These are phyloP conservation scores for Coemansia erecta DNA, from an alignment of 192 early-diverging fungal genomes.

Conservation along the genomic window DNA sequence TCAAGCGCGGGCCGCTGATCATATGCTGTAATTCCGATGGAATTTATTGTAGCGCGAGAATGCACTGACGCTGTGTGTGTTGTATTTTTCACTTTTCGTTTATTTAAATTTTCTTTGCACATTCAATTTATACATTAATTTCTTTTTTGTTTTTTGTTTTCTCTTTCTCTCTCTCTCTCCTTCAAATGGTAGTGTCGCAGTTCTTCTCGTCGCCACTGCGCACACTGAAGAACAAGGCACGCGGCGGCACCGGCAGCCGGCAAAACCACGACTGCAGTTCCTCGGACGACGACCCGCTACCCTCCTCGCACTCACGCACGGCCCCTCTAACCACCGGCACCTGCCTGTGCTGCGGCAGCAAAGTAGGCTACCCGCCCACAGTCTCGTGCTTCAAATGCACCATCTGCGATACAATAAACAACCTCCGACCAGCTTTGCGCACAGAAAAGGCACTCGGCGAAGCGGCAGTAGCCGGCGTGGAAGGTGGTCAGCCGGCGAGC, in stretches of 20 bases:
- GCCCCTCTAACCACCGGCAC: conserved; percentile 17
- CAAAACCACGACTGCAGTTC: not conserved
- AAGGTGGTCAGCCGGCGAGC: conserved; percentile 13
- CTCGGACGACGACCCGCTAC: conserved; percentile 7
- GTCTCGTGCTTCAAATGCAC: conserved; percentile 81
- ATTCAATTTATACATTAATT: conserved; percentile 3
- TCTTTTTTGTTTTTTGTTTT: not conserved
- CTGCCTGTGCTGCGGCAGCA: conserved; percentile 44
- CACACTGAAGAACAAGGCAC: conserved; percentile 42
- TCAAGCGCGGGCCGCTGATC: not conserved
- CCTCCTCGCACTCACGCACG: not conserved
- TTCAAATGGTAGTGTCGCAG: conserved; percentile 44
- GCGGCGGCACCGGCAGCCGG: conserved; percentile 7
- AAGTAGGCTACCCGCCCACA: conserved; percentile 23
- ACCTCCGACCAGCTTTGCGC: conserved; percentile 44
- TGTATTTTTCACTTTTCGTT: not conserved
- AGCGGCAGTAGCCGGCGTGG: conserved; percentile 1
- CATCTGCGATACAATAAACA: conserved; percentile 86
- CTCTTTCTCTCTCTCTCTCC: not conserved
- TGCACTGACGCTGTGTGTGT: too few relatives aligned
- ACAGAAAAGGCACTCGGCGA: conserved; percentile 13
- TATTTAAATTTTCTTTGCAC: not conserved
- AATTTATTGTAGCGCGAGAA: too few relatives aligned
- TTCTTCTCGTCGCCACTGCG: conserved; percentile 42
- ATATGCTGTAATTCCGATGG: not conserved